Percentiles rank a stretch among this genome's conserved stretches.
These are phyloP conservation scores for Austroboletus novae-zelandiae DNA, from an alignment of 1,284 basidiomycete genomes.

Conservation along the genomic window DNA sequence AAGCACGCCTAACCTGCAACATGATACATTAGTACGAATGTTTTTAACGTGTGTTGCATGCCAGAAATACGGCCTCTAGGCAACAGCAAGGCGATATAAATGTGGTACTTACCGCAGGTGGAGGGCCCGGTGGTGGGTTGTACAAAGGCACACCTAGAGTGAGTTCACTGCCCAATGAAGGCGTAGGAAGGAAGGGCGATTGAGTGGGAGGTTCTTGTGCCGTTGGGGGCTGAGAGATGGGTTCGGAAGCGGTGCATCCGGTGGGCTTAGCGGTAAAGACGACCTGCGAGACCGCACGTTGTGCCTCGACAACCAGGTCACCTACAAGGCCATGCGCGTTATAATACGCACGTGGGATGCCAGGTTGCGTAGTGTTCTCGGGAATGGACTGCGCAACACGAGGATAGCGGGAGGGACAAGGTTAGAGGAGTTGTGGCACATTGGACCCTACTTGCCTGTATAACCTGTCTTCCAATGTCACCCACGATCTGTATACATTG, in stretches of 20 bases:
- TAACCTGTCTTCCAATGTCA: constrained; percentile 77
- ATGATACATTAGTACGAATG: constrained; percentile 13
- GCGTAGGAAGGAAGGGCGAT: constrained; percentile 23
- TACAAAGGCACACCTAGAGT: constrained; percentile 20
- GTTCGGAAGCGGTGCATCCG: constrained; percentile 13
- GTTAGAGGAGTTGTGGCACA: neutral
- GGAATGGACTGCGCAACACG: constrained; percentile 66
- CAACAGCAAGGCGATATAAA: constrained; percentile 15
- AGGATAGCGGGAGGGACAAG: neutral
- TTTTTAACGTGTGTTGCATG: constrained; percentile 11
- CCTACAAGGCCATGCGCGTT: constrained; percentile 61
- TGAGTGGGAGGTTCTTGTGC: constrained; percentile 8
- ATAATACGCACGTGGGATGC: constrained; percentile 75
- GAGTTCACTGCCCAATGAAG: constrained; percentile 32
- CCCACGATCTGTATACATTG: constrained; percentile 63
- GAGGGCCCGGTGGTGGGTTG: constrained; percentile 11
- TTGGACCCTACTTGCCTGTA: constrained; percentile 49
- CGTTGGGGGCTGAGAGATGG: constrained; percentile 4
- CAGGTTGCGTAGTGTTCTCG: constrained; percentile 77
- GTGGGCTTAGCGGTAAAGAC: constrained; percentile 44
- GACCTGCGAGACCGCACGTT: constrained; percentile 58
- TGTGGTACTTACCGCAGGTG: constrained; percentile 19
- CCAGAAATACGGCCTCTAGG: constrained; percentile 17
- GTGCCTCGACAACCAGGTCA: constrained; percentile 60
- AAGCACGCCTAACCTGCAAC: constrained; percentile 21